A percentile compares a stretch with the other conserved stretches of the same genome.
phyloP scores from a whole-genome alignment of 164 flowering plant species.

The Kingdonia uniflora region DNA sequence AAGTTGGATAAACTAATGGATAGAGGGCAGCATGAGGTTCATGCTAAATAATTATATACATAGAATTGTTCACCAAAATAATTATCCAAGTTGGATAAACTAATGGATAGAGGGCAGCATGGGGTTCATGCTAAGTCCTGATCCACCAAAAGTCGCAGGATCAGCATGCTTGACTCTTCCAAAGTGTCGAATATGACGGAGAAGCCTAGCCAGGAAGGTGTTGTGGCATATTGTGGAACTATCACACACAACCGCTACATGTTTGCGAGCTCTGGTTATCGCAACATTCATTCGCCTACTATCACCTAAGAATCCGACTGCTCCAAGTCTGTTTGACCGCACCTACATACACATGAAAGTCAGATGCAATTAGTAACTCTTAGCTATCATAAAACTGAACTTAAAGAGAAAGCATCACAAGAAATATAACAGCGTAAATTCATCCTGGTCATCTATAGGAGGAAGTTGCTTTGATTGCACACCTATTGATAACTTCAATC shows the following conservation, averaged over 20 bases:
- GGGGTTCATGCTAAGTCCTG: slow-evolving; percentile 72
- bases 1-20: slow-evolving; percentile 14
- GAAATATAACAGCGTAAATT: background rate
- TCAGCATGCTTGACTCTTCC: slow-evolving; percentile 84
- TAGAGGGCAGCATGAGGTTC: slow-evolving; percentile 64
- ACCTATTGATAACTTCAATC: too few relatives aligned
- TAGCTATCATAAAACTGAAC: too few relatives aligned
- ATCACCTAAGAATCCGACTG: slow-evolving; percentile 92
- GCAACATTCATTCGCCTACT: slow-evolving; percentile 92
- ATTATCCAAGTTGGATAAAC: background rate
- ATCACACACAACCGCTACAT: slow-evolving; percentile 78
- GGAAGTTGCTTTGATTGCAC: too few relatives aligned
- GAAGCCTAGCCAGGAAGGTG: slow-evolving; percentile 79
- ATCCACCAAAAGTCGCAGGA: slow-evolving; percentile 58
- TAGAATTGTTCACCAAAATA: slow-evolving; percentile 7
- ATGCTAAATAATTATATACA: slow-evolving; percentile 33
- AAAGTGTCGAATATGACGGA: slow-evolving; percentile 76
- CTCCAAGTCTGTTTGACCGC: slow-evolving; percentile 84
- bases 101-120: slow-evolving; percentile 50
- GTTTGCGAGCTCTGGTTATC: slow-evolving; percentile 88
- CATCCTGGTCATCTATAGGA: too few relatives aligned
- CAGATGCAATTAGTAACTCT: too few relatives aligned
- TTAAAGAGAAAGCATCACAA: background rate
- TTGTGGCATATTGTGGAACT: slow-evolving; percentile 94
- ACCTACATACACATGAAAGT: slow-evolving; percentile 31